Conservation (phyloP, 495 filamentous ascomycete genomes). For the Penicillium canescens region DNA sequence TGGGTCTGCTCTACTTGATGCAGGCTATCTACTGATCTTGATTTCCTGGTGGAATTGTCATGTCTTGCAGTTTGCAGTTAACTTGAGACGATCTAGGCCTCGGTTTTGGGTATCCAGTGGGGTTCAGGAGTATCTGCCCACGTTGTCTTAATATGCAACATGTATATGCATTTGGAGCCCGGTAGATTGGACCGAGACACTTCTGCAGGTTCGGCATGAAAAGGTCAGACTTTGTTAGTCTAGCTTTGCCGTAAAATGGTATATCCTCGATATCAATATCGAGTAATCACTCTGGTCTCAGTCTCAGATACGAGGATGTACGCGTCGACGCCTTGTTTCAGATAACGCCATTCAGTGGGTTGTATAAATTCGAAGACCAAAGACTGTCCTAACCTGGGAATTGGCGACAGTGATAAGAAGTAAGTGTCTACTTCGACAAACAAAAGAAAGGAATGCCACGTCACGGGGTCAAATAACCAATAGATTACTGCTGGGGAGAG, state of each 20-base stretch:
- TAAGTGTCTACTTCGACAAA: conserved; percentile 17
- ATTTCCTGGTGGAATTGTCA: too few relatives aligned
- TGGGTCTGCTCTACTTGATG: neutral
- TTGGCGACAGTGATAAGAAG: too few relatives aligned
- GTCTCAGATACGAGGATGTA: too few relatives aligned
- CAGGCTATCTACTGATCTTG: neutral
- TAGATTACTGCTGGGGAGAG: neutral
- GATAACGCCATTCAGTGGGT: conserved; percentile 12
- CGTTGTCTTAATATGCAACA: neutral
- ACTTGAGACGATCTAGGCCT: neutral
- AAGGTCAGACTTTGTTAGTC: neutral
- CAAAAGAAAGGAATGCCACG: conserved; percentile 9
- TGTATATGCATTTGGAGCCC: neutral
- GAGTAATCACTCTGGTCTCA: too few relatives aligned
- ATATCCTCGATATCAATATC: too few relatives aligned
- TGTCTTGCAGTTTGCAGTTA: too few relatives aligned
- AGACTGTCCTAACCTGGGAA: too few relatives aligned
- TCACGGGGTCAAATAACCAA: conserved; percentile 20
- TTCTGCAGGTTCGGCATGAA: too few relatives aligned
- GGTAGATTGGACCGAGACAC: neutral
- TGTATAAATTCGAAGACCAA: conserved; percentile 1
- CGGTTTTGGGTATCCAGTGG: conserved; percentile 5
- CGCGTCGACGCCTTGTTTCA: too few relatives aligned
- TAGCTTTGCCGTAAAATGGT: too few relatives aligned
- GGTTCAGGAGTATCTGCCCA: conserved; percentile 1